Base-by-base conservation (phyloP, 306 rosid genomes). In the Vicia villosa region DNA sequence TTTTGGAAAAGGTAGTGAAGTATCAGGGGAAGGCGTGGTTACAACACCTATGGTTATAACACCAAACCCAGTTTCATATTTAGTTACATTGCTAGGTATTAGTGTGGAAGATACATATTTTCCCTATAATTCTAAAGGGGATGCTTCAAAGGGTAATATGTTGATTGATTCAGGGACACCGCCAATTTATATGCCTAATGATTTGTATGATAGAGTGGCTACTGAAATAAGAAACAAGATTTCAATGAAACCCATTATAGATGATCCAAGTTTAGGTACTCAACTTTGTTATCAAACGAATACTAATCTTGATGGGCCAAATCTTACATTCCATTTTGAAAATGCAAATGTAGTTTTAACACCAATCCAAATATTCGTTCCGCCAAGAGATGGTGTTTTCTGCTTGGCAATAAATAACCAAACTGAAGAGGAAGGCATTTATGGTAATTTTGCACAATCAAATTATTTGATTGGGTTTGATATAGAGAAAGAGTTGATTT, bases 391-490 rank as follows among this genome's bases (percentile, higher is more conserved):
- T 5, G 84, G 78, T 30, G 71, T 82, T 55, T 40, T 38, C 10
- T 63, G 68, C 20, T 63, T 63, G 51, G 68, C 19, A 21, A 34
- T 34, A 34, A 6, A 34, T 34, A 34, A 34, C 38, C 38, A 34
- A 34, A 34, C 38, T 7, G 38, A 34, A 34, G 10, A 34, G 38
- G 38, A 6, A 1, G 38, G 34, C 5, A 5, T 76, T 38, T 72
- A 51, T 62, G 84, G 86, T 45, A 76, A 65, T 45, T 85, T 73
- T 62, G 84, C 76, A 1, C 82, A 81, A 64, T 47, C 72, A 11
- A 82, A 85, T 76, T 80, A 63, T 57, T 26, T 86, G 70, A 75
- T 85, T 59, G 80, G 82, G 22, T 80, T 49, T 68, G 85, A 80
- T 54, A 19, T 71, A 2, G 87, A 80, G 3, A 83, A 13, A 21